These are phyloP conservation scores for Solanum hybrid DNA, from an alignment of 305 asterid genomes.

Conservation along the genomic window DNA sequence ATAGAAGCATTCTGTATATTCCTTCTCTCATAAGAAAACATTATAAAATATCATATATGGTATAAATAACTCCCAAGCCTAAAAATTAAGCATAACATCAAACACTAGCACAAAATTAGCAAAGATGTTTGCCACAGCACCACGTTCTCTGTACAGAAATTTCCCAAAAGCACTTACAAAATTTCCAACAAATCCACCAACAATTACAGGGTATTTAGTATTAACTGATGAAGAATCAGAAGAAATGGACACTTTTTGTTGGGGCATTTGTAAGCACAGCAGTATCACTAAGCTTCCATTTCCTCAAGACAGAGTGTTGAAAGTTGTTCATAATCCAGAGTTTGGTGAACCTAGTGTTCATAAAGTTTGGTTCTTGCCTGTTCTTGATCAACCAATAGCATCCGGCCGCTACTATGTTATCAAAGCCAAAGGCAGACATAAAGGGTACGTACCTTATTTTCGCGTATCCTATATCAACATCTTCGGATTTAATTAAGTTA, in stretches of 20 bases:
- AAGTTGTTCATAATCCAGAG: slow-evolving; percentile 48
- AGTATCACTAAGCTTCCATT: slow-evolving; percentile 51
- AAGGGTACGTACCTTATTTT: slow-evolving; percentile 39
- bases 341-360: slow-evolving; percentile 37
- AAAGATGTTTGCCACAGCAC: slow-evolving; percentile 43
- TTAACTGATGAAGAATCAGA: slow-evolving; percentile 56
- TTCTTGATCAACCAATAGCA: slow-evolving; percentile 56
- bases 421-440: slow-evolving; percentile 58
- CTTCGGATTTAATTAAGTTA: background rate
- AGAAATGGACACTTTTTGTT: slow-evolving; percentile 44
- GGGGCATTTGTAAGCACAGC: slow-evolving; percentile 43
- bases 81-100: background rate
- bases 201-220: slow-evolving; percentile 39
- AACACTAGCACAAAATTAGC: background rate
- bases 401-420: slow-evolving; percentile 60
- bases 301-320: slow-evolving; percentile 71
- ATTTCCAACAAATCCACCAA: slow-evolving; percentile 35
- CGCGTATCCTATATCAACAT: background rate
- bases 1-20: background rate
- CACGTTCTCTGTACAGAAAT: slow-evolving; percentile 42
- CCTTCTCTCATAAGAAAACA: slow-evolving; percentile 11
- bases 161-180: slow-evolving; percentile 30
- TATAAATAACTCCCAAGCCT: background rate
- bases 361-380: slow-evolving; percentile 69
- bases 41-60: no score